A percentile compares a stretch with the other conserved stretches of the same genome.
Evolutionary conservation across 2,329 filamentous ascomycete genomes (phyloP).

Genomic region (Clarireedia paspali): DNA sequence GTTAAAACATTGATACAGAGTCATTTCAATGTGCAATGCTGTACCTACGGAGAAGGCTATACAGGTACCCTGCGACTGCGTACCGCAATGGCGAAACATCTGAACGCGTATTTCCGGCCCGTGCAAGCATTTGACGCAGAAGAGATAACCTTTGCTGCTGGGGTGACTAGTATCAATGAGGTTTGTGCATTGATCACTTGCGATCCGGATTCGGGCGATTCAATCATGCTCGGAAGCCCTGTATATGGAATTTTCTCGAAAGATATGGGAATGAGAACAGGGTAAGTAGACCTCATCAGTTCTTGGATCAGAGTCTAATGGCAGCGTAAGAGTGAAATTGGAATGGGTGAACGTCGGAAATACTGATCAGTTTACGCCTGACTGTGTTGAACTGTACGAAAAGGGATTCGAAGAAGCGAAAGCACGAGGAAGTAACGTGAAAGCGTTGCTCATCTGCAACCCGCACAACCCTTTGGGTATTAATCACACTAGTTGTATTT

Average conservation of each 20-base stretch:
- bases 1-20: conserved; percentile 23
- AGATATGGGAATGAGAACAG: conserved; percentile 33
- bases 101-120: conserved; percentile 36
- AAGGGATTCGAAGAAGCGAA: neutral
- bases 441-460: neutral
- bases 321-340: no score
- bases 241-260: conserved; percentile 41
- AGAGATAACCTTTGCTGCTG: conserved; percentile 35
- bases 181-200: conserved; percentile 32
- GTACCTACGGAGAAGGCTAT: conserved; percentile 35
- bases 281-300: neutral
- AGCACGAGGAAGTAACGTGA: neutral
- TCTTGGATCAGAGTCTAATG: no score
- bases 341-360: no score
- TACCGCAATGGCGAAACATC: conserved; percentile 32
- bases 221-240: conserved; percentile 38
- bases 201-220: conserved; percentile 37
- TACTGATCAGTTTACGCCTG: neutral
- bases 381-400: neutral
- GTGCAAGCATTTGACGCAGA: conserved; percentile 28
- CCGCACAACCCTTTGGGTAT: conserved; percentile 18
- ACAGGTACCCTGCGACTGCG: conserved; percentile 33
- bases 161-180: conserved; percentile 35
- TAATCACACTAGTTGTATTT: conserved; percentile 35
- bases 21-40: neutral